phyloP scores from a whole-genome alignment of 768 basidiomycete species.

The Saitozyma podzolica region DNA sequence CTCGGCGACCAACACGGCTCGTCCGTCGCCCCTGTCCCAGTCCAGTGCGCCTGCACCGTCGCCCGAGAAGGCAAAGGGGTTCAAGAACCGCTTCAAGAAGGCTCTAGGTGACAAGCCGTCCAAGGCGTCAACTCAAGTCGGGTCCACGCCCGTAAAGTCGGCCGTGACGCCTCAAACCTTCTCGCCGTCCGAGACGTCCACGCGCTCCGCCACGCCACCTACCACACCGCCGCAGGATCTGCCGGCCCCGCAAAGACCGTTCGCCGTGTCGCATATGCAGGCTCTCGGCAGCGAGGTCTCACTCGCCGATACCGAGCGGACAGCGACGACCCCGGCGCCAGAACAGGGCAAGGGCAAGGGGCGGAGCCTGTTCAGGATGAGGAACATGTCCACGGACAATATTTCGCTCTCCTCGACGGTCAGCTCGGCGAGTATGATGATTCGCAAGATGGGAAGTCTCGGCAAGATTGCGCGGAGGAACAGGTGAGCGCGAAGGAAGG shows the following conservation, averaged over 20 bases:
- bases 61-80: conserved; percentile 56
- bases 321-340: conserved; percentile 30
- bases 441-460: conserved; percentile 86
- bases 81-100: conserved; percentile 74
- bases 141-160: conserved; percentile 18
- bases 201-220: conserved; percentile 42
- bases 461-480: conserved; percentile 85
- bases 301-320: conserved; percentile 37
- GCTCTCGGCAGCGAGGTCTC: conserved; percentile 38
- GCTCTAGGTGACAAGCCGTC: conserved; percentile 57
- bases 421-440: conserved; percentile 92
- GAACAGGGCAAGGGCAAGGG: conserved; percentile 45
- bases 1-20: conserved; percentile 39
- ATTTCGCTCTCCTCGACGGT: conserved; percentile 94
- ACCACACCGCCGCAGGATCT: conserved; percentile 43
- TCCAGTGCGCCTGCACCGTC: conserved; percentile 59
- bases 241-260: conserved; percentile 27
- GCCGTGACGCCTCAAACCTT: conserved; percentile 7
- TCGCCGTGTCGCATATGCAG: conserved; percentile 18
- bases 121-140: conserved; percentile 20
- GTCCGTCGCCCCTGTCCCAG: conserved; percentile 59
- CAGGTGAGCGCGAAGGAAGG: conserved; percentile 38
- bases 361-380: conserved; percentile 77
- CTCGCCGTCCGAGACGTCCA: conserved; percentile 43
- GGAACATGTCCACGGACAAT: conserved; percentile 88